Conservation (phyloP, 768 basidiomycete species). For the Mycena amicta region DNA sequence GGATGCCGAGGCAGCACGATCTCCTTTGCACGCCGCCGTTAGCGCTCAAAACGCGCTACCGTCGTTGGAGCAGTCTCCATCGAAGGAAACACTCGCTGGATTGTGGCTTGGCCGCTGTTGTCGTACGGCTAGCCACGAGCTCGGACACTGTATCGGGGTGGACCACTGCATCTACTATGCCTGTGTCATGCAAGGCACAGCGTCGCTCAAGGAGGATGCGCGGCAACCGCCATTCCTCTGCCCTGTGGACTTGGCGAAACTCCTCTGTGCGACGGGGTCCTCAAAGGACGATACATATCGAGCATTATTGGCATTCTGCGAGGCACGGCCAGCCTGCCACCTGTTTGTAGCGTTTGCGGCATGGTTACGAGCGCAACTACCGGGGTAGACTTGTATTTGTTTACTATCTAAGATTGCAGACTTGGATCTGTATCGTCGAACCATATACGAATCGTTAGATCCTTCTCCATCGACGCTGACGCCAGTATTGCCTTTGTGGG, state of each 20-base stretch:
- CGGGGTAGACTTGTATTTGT: neutral
- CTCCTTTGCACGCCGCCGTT: slow-evolving; percentile 26
- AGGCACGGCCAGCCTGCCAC: slow-evolving; percentile 26
- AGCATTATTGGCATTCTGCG: slow-evolving; percentile 32
- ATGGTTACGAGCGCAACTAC: slow-evolving; percentile 23
- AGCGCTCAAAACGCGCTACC: slow-evolving; percentile 17
- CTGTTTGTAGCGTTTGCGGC: slow-evolving; percentile 34
- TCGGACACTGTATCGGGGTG: slow-evolving; percentile 45
- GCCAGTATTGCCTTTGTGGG: slow-evolving; percentile 77
- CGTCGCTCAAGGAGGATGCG: slow-evolving; percentile 34
- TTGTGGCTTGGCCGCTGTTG: slow-evolving; percentile 40
- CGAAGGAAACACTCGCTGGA: slow-evolving; percentile 22
- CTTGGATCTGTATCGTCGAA: neutral
- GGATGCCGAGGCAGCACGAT: slow-evolving; percentile 4
- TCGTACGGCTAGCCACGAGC: slow-evolving; percentile 40
- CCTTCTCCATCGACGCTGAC: slow-evolving; percentile 89
- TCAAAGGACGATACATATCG: slow-evolving; percentile 25
- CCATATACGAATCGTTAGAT: slow-evolving; percentile 85
- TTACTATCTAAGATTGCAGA: neutral
- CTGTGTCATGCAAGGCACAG: slow-evolving; percentile 40
- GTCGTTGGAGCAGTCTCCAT: slow-evolving; percentile 16
- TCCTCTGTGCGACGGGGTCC: slow-evolving; percentile 29
- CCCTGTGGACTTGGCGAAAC: slow-evolving; percentile 35
- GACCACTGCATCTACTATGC: slow-evolving; percentile 42
- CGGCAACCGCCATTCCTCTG: slow-evolving; percentile 40